These are phyloP conservation scores for Acorus gramineus DNA, from an alignment of 106 monocot species.

Conservation along the genomic window DNA sequence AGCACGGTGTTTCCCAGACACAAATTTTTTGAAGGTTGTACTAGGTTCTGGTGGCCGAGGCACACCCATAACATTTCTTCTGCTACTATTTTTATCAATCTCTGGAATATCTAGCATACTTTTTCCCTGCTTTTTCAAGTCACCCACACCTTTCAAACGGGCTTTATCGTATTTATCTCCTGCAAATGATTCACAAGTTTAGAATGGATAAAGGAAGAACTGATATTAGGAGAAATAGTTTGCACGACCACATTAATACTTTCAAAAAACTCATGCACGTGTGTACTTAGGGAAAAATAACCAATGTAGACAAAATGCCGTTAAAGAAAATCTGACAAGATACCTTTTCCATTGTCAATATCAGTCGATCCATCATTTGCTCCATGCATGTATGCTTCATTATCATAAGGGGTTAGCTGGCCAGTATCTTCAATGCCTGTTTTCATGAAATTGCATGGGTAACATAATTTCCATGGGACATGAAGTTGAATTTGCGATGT, in stretches of 20 bases:
- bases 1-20: constrained; percentile 13
- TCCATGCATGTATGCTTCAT: constrained; percentile 10
- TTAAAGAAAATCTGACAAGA: background rate
- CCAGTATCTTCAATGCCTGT: constrained; percentile 35
- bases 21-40: constrained; percentile 4
- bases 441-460: background rate
- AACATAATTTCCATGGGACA: too few relatives aligned
- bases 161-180: constrained; percentile 25
- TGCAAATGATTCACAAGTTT: constrained; percentile 9
- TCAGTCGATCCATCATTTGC: constrained; percentile 1
- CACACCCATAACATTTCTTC: constrained; percentile 2
- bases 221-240: too few relatives aligned
- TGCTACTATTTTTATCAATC: constrained; percentile 7
- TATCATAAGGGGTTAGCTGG: constrained; percentile 20
- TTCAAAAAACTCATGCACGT: too few relatives aligned
- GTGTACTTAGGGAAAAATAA: too few relatives aligned
- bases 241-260: too few relatives aligned
- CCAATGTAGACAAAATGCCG: background rate
- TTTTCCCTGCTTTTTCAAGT: constrained; percentile 15
- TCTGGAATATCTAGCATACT: constrained; percentile 21
- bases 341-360: constrained; percentile 32
- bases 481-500: too few relatives aligned
- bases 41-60: constrained; percentile 6
- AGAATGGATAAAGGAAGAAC: too few relatives aligned
- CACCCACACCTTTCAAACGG: constrained; percentile 13